phyloP scores from a whole-genome alignment of 192 early-diverging fungal genomes.

The Backusella liffmaniae region DNA sequence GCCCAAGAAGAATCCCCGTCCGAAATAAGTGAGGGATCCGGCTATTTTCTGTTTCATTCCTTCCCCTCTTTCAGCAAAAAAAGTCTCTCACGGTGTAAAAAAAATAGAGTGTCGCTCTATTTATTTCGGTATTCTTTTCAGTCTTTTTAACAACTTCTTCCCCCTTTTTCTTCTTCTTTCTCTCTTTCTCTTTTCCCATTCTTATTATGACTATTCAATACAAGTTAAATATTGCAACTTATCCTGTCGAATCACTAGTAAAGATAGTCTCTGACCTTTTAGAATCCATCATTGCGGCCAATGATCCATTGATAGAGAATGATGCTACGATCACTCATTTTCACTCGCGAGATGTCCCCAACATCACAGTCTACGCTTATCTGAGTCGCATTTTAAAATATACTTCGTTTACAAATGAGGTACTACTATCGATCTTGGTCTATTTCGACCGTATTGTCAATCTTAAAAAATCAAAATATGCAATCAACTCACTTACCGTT shows the following conservation, averaged over 20 bases:
- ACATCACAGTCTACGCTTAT: conserved; percentile 65
- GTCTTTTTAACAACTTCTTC: neutral
- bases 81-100: neutral
- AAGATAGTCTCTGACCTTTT: conserved; percentile 47
- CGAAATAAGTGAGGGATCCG: neutral
- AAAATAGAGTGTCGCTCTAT: neutral
- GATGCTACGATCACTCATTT: conserved; percentile 54
- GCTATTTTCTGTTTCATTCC: neutral
- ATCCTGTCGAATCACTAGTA: conserved; percentile 43
- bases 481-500: conserved; percentile 65
- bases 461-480: conserved; percentile 49
- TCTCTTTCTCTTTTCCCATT: neutral
- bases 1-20: neutral
- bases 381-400: conserved; percentile 66
- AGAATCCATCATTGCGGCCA: conserved; percentile 49
- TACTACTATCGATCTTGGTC: conserved; percentile 63
- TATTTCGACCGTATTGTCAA: conserved; percentile 69
- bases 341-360: conserved; percentile 67
- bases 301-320: conserved; percentile 41
- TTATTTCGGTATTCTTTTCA: neutral
- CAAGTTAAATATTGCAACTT: conserved; percentile 46
- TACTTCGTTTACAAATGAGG: conserved; percentile 66
- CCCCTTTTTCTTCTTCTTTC: neutral
- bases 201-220: neutral
- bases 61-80: neutral